A percentile compares a stretch with the other conserved stretches of the same genome.
Evolutionary conservation across 1,139 yeast species (phyloP).

Genomic region (Sugiyamaella paludigena): DNA sequence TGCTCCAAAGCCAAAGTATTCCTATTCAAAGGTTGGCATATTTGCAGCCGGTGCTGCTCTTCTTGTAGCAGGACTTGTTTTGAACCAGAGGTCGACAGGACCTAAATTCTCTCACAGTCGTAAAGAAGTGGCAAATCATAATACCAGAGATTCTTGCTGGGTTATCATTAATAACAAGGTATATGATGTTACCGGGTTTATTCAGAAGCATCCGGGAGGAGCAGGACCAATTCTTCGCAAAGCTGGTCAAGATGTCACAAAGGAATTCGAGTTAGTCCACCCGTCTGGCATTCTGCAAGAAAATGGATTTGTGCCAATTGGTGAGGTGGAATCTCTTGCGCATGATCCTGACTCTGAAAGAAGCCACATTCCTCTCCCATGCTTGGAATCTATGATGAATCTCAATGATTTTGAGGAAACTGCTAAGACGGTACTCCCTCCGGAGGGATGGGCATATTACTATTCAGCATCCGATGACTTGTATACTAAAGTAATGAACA

Average conservation of each 20-base stretch:
- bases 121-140: constrained; percentile 55
- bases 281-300: constrained; percentile 42
- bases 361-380: constrained; percentile 37
- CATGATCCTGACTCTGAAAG: constrained; percentile 1
- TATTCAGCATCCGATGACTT: constrained; percentile 93
- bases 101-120: not conserved
- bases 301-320: constrained; percentile 10
- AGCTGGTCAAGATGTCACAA: constrained; percentile 92
- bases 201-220: constrained; percentile 89
- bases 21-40: not conserved
- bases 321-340: constrained; percentile 17
- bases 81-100: not conserved
- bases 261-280: constrained; percentile 81
- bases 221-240: constrained; percentile 63
- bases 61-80: not conserved
- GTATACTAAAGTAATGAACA: constrained; percentile 83
- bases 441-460: constrained; percentile 87
- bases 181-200: constrained; percentile 76
- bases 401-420: constrained; percentile 78
- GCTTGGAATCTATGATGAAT: constrained; percentile 56
- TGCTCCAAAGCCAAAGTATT: too few relatives aligned
- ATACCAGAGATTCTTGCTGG: constrained; percentile 72
- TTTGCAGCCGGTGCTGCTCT: not conserved
- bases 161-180: constrained; percentile 80
- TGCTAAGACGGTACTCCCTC: constrained; percentile 72